Base-by-base conservation (phyloP, 257 asterid species). In the Coffea canephora region DNA sequence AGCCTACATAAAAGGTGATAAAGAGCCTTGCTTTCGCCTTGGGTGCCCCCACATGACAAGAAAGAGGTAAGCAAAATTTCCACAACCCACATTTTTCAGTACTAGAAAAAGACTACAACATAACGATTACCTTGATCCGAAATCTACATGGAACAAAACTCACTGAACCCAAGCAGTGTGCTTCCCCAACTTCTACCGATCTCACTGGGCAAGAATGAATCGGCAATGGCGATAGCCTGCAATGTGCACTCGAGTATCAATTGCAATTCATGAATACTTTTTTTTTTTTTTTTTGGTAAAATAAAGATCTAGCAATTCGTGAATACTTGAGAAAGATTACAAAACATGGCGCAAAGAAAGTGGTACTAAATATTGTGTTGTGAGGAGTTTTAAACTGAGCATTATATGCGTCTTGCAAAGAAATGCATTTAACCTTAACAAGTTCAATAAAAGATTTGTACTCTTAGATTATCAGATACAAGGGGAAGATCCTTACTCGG, bases 201-300 rank as follows among this genome's bases (percentile, higher is more conserved):
- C 74, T 49, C 75, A 64, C 88, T 88, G 90, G 73, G 86, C 78
- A 54, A 89, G 91, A 73, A 77, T 13, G 83, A 89, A 94, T 80
- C 93, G 86, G 84, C 97, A 94, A 55, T 85, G 93, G 7, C 87
- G 83, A 83, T 92, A 93, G 84, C 98, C 97, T 94, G 97, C 92
- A 88, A 86, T 31, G 34, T 14, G 19, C 27, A 54, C 25, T 14
- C 36, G 14, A 70, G 5, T 5, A 49, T 50, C 15, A 75, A 21
- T 52, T 49, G 61, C 72, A n/a, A n/a, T 43, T 57, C 45, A 46
- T 9, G 13, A 6, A 18, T 61, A 15, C 0, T 2, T 39, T 39
- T 39, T 39, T 39, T 39, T 39, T 39, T 39, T 39, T 4, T 39
- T 31, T 31, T 39, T 39, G 43, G 43, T 39, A 39, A 4, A 39